phyloP scores from a whole-genome alignment of 257 asterid genomes.

The Przewalskia tangutica region DNA sequence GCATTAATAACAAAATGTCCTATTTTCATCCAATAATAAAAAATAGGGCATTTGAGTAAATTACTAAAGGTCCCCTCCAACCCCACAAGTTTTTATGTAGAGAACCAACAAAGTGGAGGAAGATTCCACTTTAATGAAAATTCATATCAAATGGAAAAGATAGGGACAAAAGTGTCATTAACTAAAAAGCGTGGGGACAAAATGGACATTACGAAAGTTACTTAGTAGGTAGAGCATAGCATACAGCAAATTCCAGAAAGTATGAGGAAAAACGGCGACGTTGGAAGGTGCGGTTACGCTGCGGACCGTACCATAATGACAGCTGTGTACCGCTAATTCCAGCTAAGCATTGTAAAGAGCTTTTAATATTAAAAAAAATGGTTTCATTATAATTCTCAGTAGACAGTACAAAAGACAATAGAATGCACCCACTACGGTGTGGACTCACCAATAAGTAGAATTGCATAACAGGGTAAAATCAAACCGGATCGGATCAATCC shows the following conservation, averaged over 20 bases:
- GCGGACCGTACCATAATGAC: slow-evolving; percentile 40
- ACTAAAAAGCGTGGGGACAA: not conserved
- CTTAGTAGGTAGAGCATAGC: slow-evolving; percentile 7
- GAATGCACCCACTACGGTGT: not conserved
- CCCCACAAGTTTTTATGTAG: not conserved
- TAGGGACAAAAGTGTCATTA: slow-evolving; percentile 10
- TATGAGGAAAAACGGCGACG: slow-evolving; percentile 38
- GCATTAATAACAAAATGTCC: not conserved
- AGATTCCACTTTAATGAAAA: not conserved
- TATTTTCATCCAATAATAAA: not conserved
- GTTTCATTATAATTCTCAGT: not conserved
- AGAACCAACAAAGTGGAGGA: slow-evolving; percentile 9
- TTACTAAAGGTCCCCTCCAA: not conserved
- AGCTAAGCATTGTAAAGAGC: slow-evolving; percentile 39
- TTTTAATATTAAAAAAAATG: not conserved
- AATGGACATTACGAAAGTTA: slow-evolving; percentile 17
- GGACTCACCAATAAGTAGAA: too few relatives aligned
- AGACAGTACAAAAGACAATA: not conserved
- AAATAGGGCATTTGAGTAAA: not conserved
- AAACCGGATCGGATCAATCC: too few relatives aligned
- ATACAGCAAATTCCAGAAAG: not conserved
- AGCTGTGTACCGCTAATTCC: slow-evolving; percentile 61
- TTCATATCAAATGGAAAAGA: not conserved
- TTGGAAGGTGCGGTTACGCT: slow-evolving; percentile 23
- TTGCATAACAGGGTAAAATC: too few relatives aligned